Evolutionary conservation across 306 rosid genomes (phyloP).

Genomic region (Malus sieversii): DNA sequence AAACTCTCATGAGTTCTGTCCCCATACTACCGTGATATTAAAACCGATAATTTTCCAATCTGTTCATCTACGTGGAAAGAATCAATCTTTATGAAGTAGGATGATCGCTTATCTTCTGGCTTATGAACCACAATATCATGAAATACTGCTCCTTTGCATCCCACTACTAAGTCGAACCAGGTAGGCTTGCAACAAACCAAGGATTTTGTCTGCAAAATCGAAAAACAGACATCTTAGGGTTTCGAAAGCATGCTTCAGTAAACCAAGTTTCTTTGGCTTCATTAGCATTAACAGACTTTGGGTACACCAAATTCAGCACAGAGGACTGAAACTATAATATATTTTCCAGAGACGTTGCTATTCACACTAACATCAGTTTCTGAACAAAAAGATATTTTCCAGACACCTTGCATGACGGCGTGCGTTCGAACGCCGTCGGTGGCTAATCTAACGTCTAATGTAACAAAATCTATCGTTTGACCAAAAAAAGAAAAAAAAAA

Average conservation of each 20-base stretch:
- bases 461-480: too few species aligned
- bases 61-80: constrained; percentile 18
- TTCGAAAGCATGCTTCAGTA: not conserved
- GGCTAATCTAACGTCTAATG: too few species aligned
- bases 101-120: not conserved
- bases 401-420: too few species aligned
- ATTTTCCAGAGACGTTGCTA: not conserved
- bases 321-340: too few species aligned
- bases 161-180: not conserved
- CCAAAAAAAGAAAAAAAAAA: too few species aligned
- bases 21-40: constrained; percentile 53
- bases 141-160: constrained; percentile 6
- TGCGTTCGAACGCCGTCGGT: too few species aligned
- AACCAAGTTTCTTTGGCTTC: not conserved
- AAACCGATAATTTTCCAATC: constrained; percentile 11
- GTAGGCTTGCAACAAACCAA: not conserved
- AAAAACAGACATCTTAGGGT: not conserved
- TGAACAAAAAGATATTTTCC: not conserved
- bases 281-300: not conserved
- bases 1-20: constrained; percentile 75
- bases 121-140: constrained; percentile 20
- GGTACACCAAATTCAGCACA: not conserved
- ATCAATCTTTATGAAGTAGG: constrained; percentile 14
- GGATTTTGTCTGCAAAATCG: not conserved
- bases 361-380: not conserved